A percentile compares a stretch with the other conserved stretches of the same genome.
Evolutionary conservation across 495 filamentous ascomycete species (phyloP).

Genomic region (Diplogelasinospora grovesii): DNA sequence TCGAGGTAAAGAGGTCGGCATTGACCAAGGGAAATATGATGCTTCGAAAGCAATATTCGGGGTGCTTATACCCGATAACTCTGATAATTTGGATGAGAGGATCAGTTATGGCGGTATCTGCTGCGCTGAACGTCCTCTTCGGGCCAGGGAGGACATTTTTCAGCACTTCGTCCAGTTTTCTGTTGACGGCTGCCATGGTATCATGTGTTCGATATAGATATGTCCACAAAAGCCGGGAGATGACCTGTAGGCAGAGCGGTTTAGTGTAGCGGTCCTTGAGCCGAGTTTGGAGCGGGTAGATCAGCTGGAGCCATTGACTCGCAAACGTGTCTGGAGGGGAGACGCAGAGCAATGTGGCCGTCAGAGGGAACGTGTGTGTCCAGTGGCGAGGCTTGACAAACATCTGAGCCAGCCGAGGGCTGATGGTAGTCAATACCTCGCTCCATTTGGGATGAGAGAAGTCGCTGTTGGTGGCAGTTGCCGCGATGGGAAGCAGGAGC

Average conservation of each 20-base stretch:
- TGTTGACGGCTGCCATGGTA: conserved; percentile 53
- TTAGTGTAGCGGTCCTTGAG: conserved; percentile 77
- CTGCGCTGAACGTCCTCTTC: conserved; percentile 68
- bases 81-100: conserved; percentile 89
- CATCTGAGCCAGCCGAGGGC: conserved; percentile 70
- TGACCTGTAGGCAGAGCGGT: conserved; percentile 76
- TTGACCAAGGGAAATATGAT: conserved; percentile 95
- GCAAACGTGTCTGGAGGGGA: conserved; percentile 78
- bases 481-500: conserved; percentile 81
- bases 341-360: conserved; percentile 77
- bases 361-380: conserved; percentile 77
- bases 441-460: conserved; percentile 76
- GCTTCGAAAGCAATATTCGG: conserved; percentile 82
- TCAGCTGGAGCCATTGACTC: conserved; percentile 75
- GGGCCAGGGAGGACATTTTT: conserved; percentile 72
- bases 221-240: conserved; percentile 91
- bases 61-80: conserved; percentile 90
- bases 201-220: conserved; percentile 84
- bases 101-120: conserved; percentile 74
- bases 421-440: conserved; percentile 70
- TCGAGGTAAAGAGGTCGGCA: conserved; percentile 73
- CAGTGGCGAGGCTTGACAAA: conserved; percentile 88
- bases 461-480: conserved; percentile 62
- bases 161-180: conserved; percentile 82
- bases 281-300: conserved; percentile 65